Evolutionary conservation across 2,329 filamentous ascomycete genomes (phyloP).

Genomic region (Metarhizium rileyi): DNA sequence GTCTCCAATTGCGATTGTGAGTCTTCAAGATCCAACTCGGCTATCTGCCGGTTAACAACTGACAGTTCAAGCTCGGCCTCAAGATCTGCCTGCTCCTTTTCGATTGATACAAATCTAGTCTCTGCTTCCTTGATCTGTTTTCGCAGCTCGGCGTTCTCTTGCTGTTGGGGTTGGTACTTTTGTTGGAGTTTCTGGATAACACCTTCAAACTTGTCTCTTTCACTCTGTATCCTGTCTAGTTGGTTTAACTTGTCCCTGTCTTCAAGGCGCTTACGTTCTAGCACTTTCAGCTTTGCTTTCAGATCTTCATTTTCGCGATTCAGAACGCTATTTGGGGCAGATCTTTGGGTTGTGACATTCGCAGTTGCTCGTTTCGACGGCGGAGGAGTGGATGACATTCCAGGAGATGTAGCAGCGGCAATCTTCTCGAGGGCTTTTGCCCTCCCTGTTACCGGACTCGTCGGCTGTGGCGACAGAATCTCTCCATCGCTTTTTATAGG

Average conservation of each 20-base stretch:
- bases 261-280: slow-evolving; percentile 80
- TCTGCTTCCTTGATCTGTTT: slow-evolving; percentile 72
- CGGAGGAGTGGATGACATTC: slow-evolving; percentile 20
- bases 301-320: slow-evolving; percentile 73
- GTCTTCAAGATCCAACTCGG: slow-evolving; percentile 81
- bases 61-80: slow-evolving; percentile 87
- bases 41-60: slow-evolving; percentile 88
- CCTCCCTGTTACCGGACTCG: slow-evolving; percentile 40
- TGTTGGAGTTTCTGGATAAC: slow-evolving; percentile 86
- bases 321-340: slow-evolving; percentile 39
- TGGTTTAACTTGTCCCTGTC: slow-evolving; percentile 77
- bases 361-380: slow-evolving; percentile 19
- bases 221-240: slow-evolving; percentile 64
- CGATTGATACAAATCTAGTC: slow-evolving; percentile 53
- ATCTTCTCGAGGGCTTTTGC: slow-evolving; percentile 44
- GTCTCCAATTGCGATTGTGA: slow-evolving; percentile 71
- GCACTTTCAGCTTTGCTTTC: slow-evolving; percentile 73
- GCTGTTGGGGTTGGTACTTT: slow-evolving; percentile 78
- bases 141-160: slow-evolving; percentile 67
- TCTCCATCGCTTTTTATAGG: slow-evolving; percentile 43
- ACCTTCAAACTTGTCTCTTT: slow-evolving; percentile 67
- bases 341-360: slow-evolving; percentile 20
- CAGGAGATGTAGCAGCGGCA: slow-evolving; percentile 27
- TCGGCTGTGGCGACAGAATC: slow-evolving; percentile 37
- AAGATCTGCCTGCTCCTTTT: slow-evolving; percentile 65